Base-by-base conservation (phyloP, 306 rosid genomes). In the Quercus suber region DNA sequence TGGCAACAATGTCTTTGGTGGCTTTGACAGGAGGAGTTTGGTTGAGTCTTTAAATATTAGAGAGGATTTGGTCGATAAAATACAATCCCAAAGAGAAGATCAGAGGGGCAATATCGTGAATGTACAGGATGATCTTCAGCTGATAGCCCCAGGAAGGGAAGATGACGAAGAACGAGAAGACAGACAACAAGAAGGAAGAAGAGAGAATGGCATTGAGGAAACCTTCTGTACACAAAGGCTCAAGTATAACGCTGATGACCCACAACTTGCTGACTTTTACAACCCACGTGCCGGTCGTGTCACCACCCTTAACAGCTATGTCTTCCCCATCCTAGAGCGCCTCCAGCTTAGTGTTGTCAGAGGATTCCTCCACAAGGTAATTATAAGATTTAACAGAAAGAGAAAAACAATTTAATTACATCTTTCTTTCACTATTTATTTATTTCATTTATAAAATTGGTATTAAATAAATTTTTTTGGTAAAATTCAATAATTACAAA, bases 361-460 rank as follows among this genome's bases (percentile, higher is more conserved):
- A 70, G 86, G 86, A 60, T 83, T 83, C 55, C 86, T 83, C 64
- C 79, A 83, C 68, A 51, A 33, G 60, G 86, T 83, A 74, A 41
- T 41, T 41, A 8, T 41, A 2, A 41, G 3, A 41, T 41, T 41
- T 41, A 33, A 33, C 8, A 5, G 8, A 33, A 0, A 33, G 41
- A 5, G 8, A 33, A 0, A 33, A 5, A 41, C 28, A 41, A 41
- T 41, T 7, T 41, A 7, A 41, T 41, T 41, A 41, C 1, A 8
- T 41, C 45, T 41, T 2, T 41, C 45, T 41, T 8, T 41, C 45
- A 8, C 11, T 1, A 41, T 8, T 8, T 41, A 41, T 7, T 41
- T 41, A 41, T 41, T 7, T 41, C 45, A 41, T 8, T 41, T 2
- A 41, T 41, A 41, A 41, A 8, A 41, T 41, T 41, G 45, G 45